Percentiles rank a stretch among this genome's conserved stretches.
Conservation (phyloP, 306 rosid genomes). For the Dryas alaskensis region DNA sequence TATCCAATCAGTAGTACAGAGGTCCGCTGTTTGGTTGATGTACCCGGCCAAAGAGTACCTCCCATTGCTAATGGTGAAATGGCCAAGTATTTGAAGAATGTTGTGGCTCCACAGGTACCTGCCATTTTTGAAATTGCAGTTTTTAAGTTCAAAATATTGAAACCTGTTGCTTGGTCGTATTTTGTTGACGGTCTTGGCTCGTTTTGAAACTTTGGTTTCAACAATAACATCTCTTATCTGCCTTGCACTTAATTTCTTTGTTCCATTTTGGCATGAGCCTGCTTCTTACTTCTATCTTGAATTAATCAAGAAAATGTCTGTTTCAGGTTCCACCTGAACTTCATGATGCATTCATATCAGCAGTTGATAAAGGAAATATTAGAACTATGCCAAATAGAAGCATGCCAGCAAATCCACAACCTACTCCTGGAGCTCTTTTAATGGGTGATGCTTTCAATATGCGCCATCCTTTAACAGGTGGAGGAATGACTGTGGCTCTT, state of each 20-base stretch:
- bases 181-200: background rate
- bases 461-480: constrained; percentile 65
- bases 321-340: constrained; percentile 50
- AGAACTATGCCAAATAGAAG: constrained; percentile 53
- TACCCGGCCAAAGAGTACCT: constrained; percentile 55
- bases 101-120: constrained; percentile 62
- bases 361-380: constrained; percentile 46
- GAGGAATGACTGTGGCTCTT: constrained; percentile 75
- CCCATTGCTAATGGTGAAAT: constrained; percentile 43
- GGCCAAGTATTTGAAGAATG: constrained; percentile 46
- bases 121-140: background rate
- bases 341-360: constrained; percentile 47
- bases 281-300: constrained; percentile 8
- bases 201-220: too few species aligned
- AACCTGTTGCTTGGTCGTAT: background rate
- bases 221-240: too few species aligned
- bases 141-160: background rate
- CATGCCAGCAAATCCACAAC: constrained; percentile 51
- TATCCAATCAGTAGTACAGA: constrained; percentile 56
- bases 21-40: constrained; percentile 54
- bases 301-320: constrained; percentile 13
- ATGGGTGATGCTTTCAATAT: constrained; percentile 70
- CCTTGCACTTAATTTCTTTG: background rate
- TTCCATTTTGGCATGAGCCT: constrained; percentile 5
- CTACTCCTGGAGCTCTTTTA: constrained; percentile 58